A percentile compares a stretch with the other conserved stretches of the same genome.
Evolutionary conservation across 352 stramenopile species (phyloP).

Genomic region (Pythium sukuiense): DNA sequence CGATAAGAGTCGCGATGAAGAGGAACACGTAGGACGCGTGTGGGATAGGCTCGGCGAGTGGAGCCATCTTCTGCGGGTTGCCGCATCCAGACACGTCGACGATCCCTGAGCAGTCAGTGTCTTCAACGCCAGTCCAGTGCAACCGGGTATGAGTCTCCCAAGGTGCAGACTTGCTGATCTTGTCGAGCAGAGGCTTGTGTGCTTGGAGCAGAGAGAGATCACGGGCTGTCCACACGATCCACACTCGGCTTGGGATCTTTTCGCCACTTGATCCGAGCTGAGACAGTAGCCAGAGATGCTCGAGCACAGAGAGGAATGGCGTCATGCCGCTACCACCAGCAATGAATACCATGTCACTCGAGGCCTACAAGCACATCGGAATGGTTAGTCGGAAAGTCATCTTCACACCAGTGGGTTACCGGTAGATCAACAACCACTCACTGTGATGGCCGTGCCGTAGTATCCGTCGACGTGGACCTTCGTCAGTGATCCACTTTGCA

Average conservation of each 20-base stretch:
- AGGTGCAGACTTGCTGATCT: slow-evolving; percentile 9
- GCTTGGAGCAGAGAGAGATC: slow-evolving; percentile 21
- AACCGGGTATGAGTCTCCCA: slow-evolving; percentile 19
- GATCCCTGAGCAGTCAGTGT: neutral
- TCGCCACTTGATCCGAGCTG: slow-evolving; percentile 9
- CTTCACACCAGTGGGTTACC: neutral
- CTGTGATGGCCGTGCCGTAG: slow-evolving; percentile 57
- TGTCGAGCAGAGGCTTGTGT: slow-evolving; percentile 21
- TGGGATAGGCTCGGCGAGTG: neutral
- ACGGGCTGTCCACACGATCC: slow-evolving; percentile 29
- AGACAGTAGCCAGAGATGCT: slow-evolving; percentile 49
- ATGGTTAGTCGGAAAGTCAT: neutral
- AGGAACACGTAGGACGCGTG: slow-evolving; percentile 6
- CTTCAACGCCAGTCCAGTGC: slow-evolving; percentile 15
- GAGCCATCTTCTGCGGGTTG: neutral
- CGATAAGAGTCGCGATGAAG: slow-evolving; percentile 15
- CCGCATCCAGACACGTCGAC: neutral
- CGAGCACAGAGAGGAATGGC: slow-evolving; percentile 63
- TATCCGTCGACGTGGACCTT: slow-evolving; percentile 68
- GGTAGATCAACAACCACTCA: slow-evolving; percentile 8
- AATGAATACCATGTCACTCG: slow-evolving; percentile 66
- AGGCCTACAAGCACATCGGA: slow-evolving; percentile 6
- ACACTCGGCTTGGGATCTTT: slow-evolving; percentile 16
- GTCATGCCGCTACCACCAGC: slow-evolving; percentile 73
- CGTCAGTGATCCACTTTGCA: slow-evolving; percentile 40